Conservation (phyloP, 352 stramenopile genomes). For the Pythium guiyangense region DNA sequence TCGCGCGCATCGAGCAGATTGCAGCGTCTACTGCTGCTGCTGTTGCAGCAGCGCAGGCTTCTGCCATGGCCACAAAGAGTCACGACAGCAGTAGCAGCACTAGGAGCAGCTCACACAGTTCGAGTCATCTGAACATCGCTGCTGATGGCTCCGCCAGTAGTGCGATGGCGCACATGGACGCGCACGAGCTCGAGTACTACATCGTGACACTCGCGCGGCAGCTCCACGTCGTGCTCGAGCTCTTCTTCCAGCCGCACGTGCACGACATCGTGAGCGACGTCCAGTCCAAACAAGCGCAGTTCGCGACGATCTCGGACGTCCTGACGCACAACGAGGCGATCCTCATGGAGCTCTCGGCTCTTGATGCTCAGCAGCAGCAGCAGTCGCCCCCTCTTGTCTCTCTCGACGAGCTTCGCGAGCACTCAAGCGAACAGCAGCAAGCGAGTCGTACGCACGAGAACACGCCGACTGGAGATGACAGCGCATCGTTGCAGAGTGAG, state of each 20-base stretch:
- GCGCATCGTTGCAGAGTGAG: background rate
- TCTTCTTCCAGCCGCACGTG: conserved; percentile 45
- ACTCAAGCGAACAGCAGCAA: background rate
- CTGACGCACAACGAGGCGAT: conserved; percentile 59
- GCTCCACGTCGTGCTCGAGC: conserved; percentile 55
- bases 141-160: background rate
- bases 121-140: background rate
- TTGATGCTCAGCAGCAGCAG: background rate
- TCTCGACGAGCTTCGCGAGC: no score
- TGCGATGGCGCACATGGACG: conserved; percentile 7
- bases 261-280: conserved; percentile 20
- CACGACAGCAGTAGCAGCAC: background rate
- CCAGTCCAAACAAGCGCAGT: conserved; percentile 29
- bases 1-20: conserved; percentile 4
- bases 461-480: background rate
- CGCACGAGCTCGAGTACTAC: conserved; percentile 54
- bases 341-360: conserved; percentile 35
- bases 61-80: background rate
- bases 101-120: no score
- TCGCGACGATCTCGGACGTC: conserved; percentile 46
- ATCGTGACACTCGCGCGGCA: conserved; percentile 50
- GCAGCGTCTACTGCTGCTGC: background rate
- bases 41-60: background rate
- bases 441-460: background rate
- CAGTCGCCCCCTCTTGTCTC: background rate